Evolutionary conservation across 805 yeast genomes (phyloP), one percentile per base, ranked within the genome.

Genomic region (Metschnikowia gelsemii): DNA sequence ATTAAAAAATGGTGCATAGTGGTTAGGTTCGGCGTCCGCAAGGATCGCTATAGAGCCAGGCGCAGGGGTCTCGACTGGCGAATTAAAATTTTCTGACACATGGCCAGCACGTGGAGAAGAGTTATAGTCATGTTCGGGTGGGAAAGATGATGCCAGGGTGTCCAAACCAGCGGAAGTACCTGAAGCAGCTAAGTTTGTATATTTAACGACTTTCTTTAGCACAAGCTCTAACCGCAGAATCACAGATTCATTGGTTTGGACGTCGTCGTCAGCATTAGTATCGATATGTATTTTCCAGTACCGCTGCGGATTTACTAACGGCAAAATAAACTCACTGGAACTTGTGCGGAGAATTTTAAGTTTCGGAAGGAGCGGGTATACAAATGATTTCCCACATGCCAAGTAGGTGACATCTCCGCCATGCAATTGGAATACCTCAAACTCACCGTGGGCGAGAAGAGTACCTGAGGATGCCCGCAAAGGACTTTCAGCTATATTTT

Each of bases 361-460:
- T 46, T 73, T 76, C 3, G 88, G 87, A 38, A 87, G 63, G 11
- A 87, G 74, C 3, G 96, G 95, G 55, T 85, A 85, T 2, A 85
- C 76, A 27, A 87, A 76, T 4, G 79, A 68, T n/a, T 62, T 59
- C 0, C 86, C 89, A 62, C 88, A 83, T 9, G 79, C 75, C 29
- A 83, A 55, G 56, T 81, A 83, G 1, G 82, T 75, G 7, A 80
- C 81, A 43, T 67, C 72, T 14, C 79, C 76, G 45, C 73, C 74
- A 50, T 76, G 79, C 20, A 82, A 63, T 55, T 78, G 80, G 50
- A 78, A 82, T 1, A 82, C 64, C 51, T 79, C 79, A 38, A 82
- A 70, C 32, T 60, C 65, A 2, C 89, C 89, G 45, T 77, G 79
- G 1, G 84, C 80, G 21, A 82, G 54, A n/a, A 79, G 56, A 30